Evolutionary conservation across 805 yeast genomes (phyloP).

Genomic region (Maudiozyma bulderi): DNA sequence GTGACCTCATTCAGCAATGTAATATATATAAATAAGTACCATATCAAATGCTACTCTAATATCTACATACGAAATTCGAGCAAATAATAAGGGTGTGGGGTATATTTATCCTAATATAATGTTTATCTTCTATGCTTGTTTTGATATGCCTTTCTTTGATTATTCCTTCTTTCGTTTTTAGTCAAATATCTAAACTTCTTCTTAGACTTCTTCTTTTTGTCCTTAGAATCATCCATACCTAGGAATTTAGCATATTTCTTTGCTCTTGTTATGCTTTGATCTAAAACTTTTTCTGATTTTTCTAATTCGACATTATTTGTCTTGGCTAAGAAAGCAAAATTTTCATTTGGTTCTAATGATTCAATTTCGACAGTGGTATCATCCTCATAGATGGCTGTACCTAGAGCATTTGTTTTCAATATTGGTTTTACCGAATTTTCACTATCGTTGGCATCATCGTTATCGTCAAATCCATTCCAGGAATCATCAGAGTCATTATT

Average conservation of each 20-base stretch:
- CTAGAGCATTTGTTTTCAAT: constrained; percentile 18
- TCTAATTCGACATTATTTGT: constrained; percentile 63
- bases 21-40: too few species aligned
- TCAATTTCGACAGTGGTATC: constrained; percentile 41
- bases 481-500: constrained; percentile 20
- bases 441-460: constrained; percentile 18
- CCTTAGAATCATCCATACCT: constrained; percentile 38
- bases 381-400: constrained; percentile 25
- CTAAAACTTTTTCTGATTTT: constrained; percentile 58
- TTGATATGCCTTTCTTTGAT: constrained; percentile 39
- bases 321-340: constrained; percentile 52
- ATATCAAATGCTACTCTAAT: too few species aligned
- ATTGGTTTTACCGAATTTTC: constrained; percentile 23
- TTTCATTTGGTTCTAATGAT: constrained; percentile 37
- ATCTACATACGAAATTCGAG: too few species aligned
- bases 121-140: constrained; percentile 27
- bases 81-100: too few species aligned
- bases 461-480: constrained; percentile 33
- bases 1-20: too few species aligned
- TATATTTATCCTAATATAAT: background rate
- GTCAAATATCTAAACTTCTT: constrained; percentile 85
- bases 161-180: constrained; percentile 61
- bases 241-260: constrained; percentile 68
- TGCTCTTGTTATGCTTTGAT: constrained; percentile 68
- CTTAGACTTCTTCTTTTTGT: constrained; percentile 25